Evolutionary conservation across 75 land plant species (phyloP), one percentile per base, ranked within the genome.

Genomic region (Cryptomeria japonica): DNA sequence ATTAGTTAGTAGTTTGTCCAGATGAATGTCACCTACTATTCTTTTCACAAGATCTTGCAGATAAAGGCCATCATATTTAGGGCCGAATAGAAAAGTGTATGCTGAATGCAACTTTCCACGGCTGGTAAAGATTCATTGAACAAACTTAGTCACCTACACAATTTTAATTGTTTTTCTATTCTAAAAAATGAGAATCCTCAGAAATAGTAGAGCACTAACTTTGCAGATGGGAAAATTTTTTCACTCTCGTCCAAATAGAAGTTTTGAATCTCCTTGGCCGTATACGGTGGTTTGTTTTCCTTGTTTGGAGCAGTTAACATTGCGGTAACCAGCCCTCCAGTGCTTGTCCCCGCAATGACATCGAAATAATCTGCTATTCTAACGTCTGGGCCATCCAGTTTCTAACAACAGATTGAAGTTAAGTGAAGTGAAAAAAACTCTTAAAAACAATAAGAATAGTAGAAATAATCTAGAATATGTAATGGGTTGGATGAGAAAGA

Each of bases 271-370:
- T 89, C 88, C 70, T 85, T 89, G 5, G 94, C 94, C 19, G 94
- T 76, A 78, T 64, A 92, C 9, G 89, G 83, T 41, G 94, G 94
- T 4, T 90, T 90, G 6, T 77, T 87, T 2, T 90, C 16, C 15
- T 55, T 86, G 77, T 93, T 89, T 15, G 94, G 94, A 6, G 92
- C 89, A 3, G 94, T 78, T 46, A 93, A 84, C 94, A 93, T 90
- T 5, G 92, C 89, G 10, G 94, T 85, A 25, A 93, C 82, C 5
- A 90, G 80, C 3, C 93, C 93, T 41, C 41, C 41, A 1, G 2
- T 41, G 41, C 41, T 41, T 41, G 2, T 41, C 41, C 41, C 41
- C 41, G 41, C 41, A 41, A 41, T 41, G 41, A 41, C 41, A 41
- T 41, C 41, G 41, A 41, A 41, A 41, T 41, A 41, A 41, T 41